These are phyloP conservation scores for Leccinum subatratum DNA, from an alignment of 1,284 basidiomycete genomes.

Conservation along the genomic window DNA sequence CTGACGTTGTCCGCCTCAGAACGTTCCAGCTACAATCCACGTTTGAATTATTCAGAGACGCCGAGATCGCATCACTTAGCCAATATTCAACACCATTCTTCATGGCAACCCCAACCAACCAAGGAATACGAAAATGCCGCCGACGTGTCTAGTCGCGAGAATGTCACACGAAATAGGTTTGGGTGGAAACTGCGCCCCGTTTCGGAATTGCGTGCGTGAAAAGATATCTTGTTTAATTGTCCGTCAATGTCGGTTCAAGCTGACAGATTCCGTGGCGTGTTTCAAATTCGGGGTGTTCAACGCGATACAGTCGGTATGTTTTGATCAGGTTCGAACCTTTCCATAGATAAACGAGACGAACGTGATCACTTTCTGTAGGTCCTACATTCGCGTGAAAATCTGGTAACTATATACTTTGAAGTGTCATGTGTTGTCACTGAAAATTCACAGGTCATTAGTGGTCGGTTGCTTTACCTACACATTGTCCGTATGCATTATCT, in stretches of 20 bases:
- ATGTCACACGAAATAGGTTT: conserved; percentile 38
- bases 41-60: conserved; percentile 1
- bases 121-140: background rate
- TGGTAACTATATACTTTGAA: conserved; percentile 43
- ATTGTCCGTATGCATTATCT: conserved; percentile 6
- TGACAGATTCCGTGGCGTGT: conserved; percentile 73
- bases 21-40: background rate
- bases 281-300: conserved; percentile 91
- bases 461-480: conserved; percentile 38
- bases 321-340: conserved; percentile 57
- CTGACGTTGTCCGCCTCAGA: conserved; percentile 13
- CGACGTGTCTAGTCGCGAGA: conserved; percentile 3
- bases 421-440: conserved; percentile 13
- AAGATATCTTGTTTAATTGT: background rate
- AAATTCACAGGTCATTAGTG: conserved; percentile 63
- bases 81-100: background rate
- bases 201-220: conserved; percentile 65
- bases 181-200: conserved; percentile 58
- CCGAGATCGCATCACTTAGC: background rate
- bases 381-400: conserved; percentile 64
- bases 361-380: conserved; percentile 44
- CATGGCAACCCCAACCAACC: background rate
- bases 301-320: conserved; percentile 80
- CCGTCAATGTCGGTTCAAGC: conserved; percentile 43
- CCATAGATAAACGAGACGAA: background rate